Evolutionary conservation across 1,284 basidiomycete genomes (phyloP), one percentile per base, ranked within the genome.

Genomic region (Cerrena zonata): DNA sequence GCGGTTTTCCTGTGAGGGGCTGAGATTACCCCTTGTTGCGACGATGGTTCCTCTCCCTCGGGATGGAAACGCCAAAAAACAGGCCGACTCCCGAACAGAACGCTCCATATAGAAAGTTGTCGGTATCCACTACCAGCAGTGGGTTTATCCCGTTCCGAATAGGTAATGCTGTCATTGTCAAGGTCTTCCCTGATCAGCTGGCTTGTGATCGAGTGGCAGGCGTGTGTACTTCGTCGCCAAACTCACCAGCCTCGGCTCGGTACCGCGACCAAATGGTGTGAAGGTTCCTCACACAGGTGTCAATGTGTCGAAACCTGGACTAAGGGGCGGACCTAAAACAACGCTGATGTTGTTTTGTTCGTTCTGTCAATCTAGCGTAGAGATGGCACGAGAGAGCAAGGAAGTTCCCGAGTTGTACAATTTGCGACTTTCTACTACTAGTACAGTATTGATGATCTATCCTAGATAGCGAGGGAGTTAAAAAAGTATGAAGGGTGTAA

Each of bases 241-340:
- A 42, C 30, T 34, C 30, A 27, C 36, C 37, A 39, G 22, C 38
- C 47, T 48, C 47, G 47, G 47, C 47, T 48, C 47, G 47, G 47
- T 48, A 41, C 47, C 47, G 47, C 47, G 34, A 39, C 18, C 39
- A 40, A 18, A 10, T 7, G 21, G 39, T 11, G 34, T 10, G 34
- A n/a, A n/a, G 34, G n/a, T 36, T 11, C 34, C 34, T 10, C n/a
- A 36, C n/a, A 36, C 34, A n/a, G 34, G 34, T 36, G 37, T 4
- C 4, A 21, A 18, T 39, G 37, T 39, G 37, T 39, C 5, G n/a
- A 21, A 18, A 39, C 37, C 37, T 39, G 37, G 37, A 18, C 21
- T 15, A 39, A 5, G 37, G 34, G 37, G n/a, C 5, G 13, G n/a
- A 18, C 37, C 21, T 21, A 39, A n/a, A 11, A 36, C 34, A n/a